These are phyloP conservation scores for Leccinum incarnatum DNA, from an alignment of 768 basidiomycete species.

Conservation along the genomic window DNA sequence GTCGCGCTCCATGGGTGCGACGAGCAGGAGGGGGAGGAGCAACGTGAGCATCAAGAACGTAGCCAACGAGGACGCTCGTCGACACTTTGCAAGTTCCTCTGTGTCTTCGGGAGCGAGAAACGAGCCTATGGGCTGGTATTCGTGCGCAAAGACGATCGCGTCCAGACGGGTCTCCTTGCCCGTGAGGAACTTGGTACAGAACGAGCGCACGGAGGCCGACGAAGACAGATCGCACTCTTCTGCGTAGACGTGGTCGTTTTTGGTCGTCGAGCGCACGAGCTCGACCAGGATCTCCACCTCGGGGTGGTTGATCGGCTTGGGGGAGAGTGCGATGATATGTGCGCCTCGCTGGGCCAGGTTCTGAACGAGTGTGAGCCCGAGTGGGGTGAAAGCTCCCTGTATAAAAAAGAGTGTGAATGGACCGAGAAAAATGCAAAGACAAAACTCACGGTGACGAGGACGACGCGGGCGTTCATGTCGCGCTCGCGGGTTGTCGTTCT, in stretches of 20 bases:
- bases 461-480: conserved; percentile 66
- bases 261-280: conserved; percentile 63
- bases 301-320: conserved; percentile 47
- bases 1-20: conserved; percentile 83
- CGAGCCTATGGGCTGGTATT: conserved; percentile 64
- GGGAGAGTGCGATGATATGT: conserved; percentile 72
- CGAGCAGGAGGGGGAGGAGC: conserved; percentile 74
- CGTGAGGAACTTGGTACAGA: conserved; percentile 66
- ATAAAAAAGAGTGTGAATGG: neutral
- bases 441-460: conserved; percentile 65
- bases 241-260: conserved; percentile 76
- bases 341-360: conserved; percentile 71
- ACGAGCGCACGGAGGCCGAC: conserved; percentile 62
- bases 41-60: conserved; percentile 79
- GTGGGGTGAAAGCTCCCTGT: conserved; percentile 74
- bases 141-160: conserved; percentile 75
- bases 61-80: conserved; percentile 55
- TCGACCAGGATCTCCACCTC: conserved; percentile 59
- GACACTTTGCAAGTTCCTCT: conserved; percentile 32
- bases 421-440: neutral
- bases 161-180: conserved; percentile 70
- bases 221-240: conserved; percentile 75
- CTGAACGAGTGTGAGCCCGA: conserved; percentile 67
- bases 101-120: conserved; percentile 33
- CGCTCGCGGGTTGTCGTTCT: conserved; percentile 69